These are phyloP conservation scores for Dissoconium aciculare DNA, from an alignment of 2,329 filamentous ascomycete genomes.

Conservation along the genomic window DNA sequence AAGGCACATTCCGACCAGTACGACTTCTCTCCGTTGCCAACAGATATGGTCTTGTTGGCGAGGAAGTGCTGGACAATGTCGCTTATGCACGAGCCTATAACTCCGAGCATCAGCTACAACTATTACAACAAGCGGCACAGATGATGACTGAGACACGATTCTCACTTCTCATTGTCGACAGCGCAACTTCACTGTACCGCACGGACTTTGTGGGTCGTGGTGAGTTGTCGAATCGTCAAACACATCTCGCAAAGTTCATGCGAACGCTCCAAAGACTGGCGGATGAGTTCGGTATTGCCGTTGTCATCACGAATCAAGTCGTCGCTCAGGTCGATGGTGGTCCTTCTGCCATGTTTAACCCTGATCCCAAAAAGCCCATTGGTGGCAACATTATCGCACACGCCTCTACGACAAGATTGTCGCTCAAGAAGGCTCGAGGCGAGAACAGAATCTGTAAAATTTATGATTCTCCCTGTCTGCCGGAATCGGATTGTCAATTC, in stretches of 20 bases:
- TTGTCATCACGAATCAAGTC: slow-evolving; percentile 97
- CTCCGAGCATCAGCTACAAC: slow-evolving; percentile 89
- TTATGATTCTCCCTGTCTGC: slow-evolving; percentile 93
- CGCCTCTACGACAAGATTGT: slow-evolving; percentile 85
- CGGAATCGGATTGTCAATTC: slow-evolving; percentile 91
- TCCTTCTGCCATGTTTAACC: slow-evolving; percentile 95
- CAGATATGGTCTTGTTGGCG: slow-evolving; percentile 82
- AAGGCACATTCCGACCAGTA: slow-evolving; percentile 88
- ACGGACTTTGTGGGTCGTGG: slow-evolving; percentile 96
- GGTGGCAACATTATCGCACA: slow-evolving; percentile 98
- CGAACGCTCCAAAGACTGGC: slow-evolving; percentile 63
- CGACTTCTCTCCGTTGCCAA: slow-evolving; percentile 83
- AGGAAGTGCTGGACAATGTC: slow-evolving; percentile 96
- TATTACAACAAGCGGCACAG: slow-evolving; percentile 83
- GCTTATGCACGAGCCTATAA: slow-evolving; percentile 98
- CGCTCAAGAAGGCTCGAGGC: slow-evolving; percentile 83
- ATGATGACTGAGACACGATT: slow-evolving; percentile 99
- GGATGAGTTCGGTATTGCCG: slow-evolving; percentile 82
- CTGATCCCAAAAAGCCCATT: slow-evolving; percentile 97
- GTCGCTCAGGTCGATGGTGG: slow-evolving; percentile 96
- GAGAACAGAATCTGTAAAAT: slow-evolving; percentile 98
- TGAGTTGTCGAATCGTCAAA: slow-evolving; percentile 86
- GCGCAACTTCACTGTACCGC: slow-evolving; percentile 84
- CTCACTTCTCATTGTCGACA: slow-evolving; percentile 88
- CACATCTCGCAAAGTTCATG: slow-evolving; percentile 79